Base-by-base conservation (phyloP, 345 rosid species). In the Psidium guajava region DNA sequence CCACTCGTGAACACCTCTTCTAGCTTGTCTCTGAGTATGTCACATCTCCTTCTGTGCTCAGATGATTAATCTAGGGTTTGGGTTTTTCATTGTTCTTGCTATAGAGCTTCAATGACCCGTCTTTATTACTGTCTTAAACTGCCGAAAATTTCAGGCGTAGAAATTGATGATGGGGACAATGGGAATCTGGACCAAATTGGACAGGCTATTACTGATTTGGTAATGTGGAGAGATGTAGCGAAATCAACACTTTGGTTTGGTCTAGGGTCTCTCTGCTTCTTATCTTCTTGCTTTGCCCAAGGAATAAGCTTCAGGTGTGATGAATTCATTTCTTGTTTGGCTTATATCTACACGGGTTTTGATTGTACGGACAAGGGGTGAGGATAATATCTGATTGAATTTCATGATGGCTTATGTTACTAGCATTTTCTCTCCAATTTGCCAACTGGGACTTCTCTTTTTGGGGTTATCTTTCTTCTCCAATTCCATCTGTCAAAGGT, bases 211-310 rank as follows among this genome's bases (percentile, higher is more conserved):
- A 82, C 55, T 83, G 98, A 95, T 87, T 83, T 97, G 90, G 81
- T 94, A 21, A 91, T 94, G 96, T 96, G 99, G 99, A 94, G 88
- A 86, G 98, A 96, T 87, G 92, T 87, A 83, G 95, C 98, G 11
- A 96, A 93, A 85, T 94, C 99, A 53, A 95, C 94, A 42, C 93
- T 96, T 82, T 96, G 99, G 98, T 95, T 95, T 83, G 99, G 98
- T 47, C 85, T 97, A 16, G 98, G 99, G 44, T 94, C 92, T 86
- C 75, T 95, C n/a, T 91, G 92, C 86, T 92, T 94, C 95, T 73
- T 95, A 22, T 94, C 98, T 81, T 94, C 98, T 90, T 94, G 95
- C 91, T 93, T 97, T 86, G 89, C 99, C 28, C 91, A 87, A 91
- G 96, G 98, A 42, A 83, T 95, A 75, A 91, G 81, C 91, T 95